Evolutionary conservation across 2,329 filamentous ascomycete genomes (phyloP).

Genomic region (Podosphaera aphanis): DNA sequence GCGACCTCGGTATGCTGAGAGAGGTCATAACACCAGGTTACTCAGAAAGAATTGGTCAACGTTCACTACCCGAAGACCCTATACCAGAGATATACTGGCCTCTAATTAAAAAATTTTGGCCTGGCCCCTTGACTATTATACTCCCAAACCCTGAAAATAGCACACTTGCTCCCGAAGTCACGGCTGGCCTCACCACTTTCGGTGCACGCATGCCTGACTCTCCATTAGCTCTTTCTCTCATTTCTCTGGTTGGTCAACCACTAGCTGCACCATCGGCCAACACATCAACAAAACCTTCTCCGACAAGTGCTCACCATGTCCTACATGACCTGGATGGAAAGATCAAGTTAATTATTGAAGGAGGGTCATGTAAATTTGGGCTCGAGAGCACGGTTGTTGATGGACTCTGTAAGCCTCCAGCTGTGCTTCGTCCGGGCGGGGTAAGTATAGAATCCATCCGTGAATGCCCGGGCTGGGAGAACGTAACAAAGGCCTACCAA

Average conservation of each 20-base stretch:
- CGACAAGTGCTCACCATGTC: conserved; percentile 77
- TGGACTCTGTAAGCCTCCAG: conserved; percentile 58
- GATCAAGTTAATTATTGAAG: conserved; percentile 74
- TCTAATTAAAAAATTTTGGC: conserved; percentile 73
- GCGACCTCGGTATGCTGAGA: conserved; percentile 31
- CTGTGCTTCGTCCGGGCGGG: conserved; percentile 67
- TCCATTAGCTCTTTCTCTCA: conserved; percentile 67
- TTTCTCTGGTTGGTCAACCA: conserved; percentile 52
- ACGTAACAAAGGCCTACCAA: conserved; percentile 53
- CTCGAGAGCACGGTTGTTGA: conserved; percentile 96
- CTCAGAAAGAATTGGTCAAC: not conserved
- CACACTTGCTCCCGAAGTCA: conserved; percentile 70
- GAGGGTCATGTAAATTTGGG: conserved; percentile 64
- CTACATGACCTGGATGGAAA: conserved; percentile 59
- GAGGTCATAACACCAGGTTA: conserved; percentile 6
- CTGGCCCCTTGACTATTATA: conserved; percentile 77
- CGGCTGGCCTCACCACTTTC: conserved; percentile 63
- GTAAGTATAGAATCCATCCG: conserved; percentile 62
- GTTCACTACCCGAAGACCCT: conserved; percentile 12
- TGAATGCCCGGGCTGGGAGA: conserved; percentile 56
- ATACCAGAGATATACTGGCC: conserved; percentile 33
- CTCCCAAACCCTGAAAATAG: conserved; percentile 51
- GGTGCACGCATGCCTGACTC: conserved; percentile 76
- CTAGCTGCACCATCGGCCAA: conserved; percentile 87
- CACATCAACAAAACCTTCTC: conserved; percentile 76